Conservation (phyloP, 208 protist species). For the Leishmania tarentolae region DNA sequence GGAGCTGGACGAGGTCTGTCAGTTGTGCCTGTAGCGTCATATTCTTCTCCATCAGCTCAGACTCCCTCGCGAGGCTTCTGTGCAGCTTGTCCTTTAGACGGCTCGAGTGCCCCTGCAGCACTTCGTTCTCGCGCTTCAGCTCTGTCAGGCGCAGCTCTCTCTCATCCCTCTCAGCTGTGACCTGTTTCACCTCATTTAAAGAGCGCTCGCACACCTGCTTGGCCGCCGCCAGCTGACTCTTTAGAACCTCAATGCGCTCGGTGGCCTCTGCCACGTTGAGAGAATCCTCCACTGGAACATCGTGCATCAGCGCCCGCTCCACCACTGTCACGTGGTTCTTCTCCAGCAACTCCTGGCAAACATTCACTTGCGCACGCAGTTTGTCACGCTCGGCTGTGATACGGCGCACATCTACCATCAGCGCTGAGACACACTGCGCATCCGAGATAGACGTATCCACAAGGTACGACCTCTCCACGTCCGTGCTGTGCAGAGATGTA, state of each 20-base stretch:
- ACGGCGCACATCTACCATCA: slow-evolving; percentile 43
- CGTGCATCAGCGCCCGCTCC: slow-evolving; percentile 73
- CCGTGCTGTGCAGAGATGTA: slow-evolving; percentile 39
- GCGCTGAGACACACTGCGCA: slow-evolving; percentile 51
- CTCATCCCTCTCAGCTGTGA: slow-evolving; percentile 25
- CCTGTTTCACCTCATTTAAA: slow-evolving; percentile 25
- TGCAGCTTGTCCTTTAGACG: slow-evolving; percentile 43
- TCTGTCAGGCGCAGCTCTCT: slow-evolving; percentile 25
- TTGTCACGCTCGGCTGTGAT: slow-evolving; percentile 53
- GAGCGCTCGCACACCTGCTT: slow-evolving; percentile 39
- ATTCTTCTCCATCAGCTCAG: slow-evolving; percentile 38
- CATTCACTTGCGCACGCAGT: slow-evolving; percentile 37
- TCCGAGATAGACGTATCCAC: slow-evolving; percentile 70
- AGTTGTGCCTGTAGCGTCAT: slow-evolving; percentile 52
- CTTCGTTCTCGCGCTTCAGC: slow-evolving; percentile 21
- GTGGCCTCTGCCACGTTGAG: slow-evolving; percentile 70
- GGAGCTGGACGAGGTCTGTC: slow-evolving; percentile 21
- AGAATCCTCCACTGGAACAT: slow-evolving; percentile 66
- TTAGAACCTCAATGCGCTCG: slow-evolving; percentile 61
- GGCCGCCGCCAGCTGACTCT: slow-evolving; percentile 51
- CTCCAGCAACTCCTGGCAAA: slow-evolving; percentile 66
- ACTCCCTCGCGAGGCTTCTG: slow-evolving; percentile 44
- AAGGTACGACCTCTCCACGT: slow-evolving; percentile 53
- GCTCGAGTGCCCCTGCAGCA: slow-evolving; percentile 46
- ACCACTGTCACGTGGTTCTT: slow-evolving; percentile 73